phyloP scores from a whole-genome alignment of 495 filamentous ascomycete genomes.

The Tuber magnatum region DNA sequence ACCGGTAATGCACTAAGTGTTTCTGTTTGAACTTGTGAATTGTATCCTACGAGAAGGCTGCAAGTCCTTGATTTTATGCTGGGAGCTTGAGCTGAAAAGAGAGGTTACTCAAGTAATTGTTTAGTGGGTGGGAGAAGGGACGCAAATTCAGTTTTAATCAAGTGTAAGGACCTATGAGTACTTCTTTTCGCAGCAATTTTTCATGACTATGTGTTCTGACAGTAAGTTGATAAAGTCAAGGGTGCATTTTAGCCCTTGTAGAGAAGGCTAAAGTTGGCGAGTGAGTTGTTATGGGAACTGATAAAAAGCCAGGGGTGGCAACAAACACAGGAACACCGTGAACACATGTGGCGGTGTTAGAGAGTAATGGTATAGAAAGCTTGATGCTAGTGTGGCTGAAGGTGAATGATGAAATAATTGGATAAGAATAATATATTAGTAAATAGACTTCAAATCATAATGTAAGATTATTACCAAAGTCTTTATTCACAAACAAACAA shows the following conservation, averaged over 20 bases:
- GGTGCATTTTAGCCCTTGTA: too few species aligned
- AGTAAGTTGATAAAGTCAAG: too few species aligned
- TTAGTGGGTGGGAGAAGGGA: not conserved
- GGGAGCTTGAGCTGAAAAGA: constrained; percentile 3
- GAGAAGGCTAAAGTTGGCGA: too few species aligned
- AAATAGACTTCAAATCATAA: too few species aligned
- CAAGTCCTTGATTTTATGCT: constrained; percentile 33
- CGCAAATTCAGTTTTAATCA: not conserved
- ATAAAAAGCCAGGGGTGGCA: not conserved
- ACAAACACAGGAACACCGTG: not conserved
- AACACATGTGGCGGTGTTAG: not conserved
- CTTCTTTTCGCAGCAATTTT: not conserved
- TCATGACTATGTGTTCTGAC: not conserved
- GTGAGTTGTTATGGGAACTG: not conserved
- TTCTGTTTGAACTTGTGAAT: constrained; percentile 20
- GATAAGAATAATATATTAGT: not conserved
- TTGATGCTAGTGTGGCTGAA: not conserved
- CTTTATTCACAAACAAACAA: too few species aligned
- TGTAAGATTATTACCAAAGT: too few species aligned
- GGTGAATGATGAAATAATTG: not conserved
- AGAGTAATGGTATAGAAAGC: not conserved
- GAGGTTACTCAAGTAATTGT: not conserved
- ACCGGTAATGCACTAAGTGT: constrained; percentile 32
- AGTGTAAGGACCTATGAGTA: not conserved
- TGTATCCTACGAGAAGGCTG: constrained; percentile 17